These are phyloP conservation scores for Phaeosphaeria sp. DNA, from an alignment of 2,329 filamentous ascomycete genomes.

Conservation along the genomic window DNA sequence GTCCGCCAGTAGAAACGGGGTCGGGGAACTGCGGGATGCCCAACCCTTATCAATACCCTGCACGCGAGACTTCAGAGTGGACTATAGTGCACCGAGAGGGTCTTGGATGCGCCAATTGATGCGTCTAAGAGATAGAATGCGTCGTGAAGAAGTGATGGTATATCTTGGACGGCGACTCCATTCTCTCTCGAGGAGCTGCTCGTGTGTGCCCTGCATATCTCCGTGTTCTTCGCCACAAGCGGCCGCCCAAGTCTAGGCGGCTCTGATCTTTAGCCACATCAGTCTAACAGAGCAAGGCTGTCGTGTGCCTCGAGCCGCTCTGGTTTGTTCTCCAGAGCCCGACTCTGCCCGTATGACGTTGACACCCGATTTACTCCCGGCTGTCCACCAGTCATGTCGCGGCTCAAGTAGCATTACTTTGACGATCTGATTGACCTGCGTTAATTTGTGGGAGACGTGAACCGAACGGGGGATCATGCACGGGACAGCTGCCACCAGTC, in stretches of 20 bases:
- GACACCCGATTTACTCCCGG: background rate
- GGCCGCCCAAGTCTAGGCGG: conserved; percentile 4
- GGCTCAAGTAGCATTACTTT: background rate
- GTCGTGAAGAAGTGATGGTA: conserved; percentile 1
- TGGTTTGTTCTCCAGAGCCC: conserved; percentile 14
- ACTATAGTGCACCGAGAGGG: background rate
- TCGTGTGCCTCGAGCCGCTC: conserved; percentile 13
- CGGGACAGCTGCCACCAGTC: too few species aligned
- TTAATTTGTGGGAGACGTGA: background rate
- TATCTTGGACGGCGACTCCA: background rate
- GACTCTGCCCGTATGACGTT: conserved; percentile 31
- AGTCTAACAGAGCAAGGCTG: conserved; percentile 1
- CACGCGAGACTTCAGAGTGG: background rate
- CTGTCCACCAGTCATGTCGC: conserved; percentile 2
- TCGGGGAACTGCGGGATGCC: conserved; percentile 20
- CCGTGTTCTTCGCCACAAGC: conserved; percentile 12
- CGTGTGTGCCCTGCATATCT: conserved; percentile 10
- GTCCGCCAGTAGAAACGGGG: conserved; percentile 10
- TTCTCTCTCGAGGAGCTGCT: conserved; percentile 1
- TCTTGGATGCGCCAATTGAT: background rate
- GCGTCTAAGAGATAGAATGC: conserved; percentile 1
- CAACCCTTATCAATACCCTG: conserved; percentile 21
- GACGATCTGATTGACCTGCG: background rate
- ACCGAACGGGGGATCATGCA: too few species aligned
- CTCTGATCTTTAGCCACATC: conserved; percentile 8